Evolutionary conservation across 2,329 filamentous ascomycete genomes (phyloP), one percentile per base, ranked within the genome.

Genomic region (Alternaria brassicicola): DNA sequence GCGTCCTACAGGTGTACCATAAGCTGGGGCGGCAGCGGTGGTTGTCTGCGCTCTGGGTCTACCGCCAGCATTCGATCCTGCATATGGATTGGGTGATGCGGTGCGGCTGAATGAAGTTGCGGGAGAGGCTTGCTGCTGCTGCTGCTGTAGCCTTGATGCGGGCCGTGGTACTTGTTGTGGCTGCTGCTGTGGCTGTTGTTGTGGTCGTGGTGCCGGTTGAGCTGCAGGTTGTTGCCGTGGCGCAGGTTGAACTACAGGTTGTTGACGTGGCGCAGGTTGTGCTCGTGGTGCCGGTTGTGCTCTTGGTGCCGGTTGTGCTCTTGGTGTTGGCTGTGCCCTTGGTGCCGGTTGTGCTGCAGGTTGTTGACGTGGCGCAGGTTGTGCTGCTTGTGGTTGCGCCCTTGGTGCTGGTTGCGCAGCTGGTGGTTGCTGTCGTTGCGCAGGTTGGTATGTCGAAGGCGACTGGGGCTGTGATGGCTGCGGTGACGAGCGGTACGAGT

Each of bases 11-110:
- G 72, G 69, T 46, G 64, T 72, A 35, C 70, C 73, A 28, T 77
- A 76, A 8, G 75, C 63, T 51, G 76, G 55, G 48, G 70, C 58
- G 42, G 71, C 68, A 42, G 77, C 78, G 28, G 71, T 63, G 5
- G 74, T 70, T 3, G 81, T 82, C 51, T 76, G 72, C n/a, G 74
- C 71, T 31, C 75, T 69, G 35, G 74, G 74, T 23, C 75, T 66
- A 5, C 67, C 59, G 28, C 68, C 67, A 19, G 71, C 68, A 50
- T 67, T 71, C 4, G 72, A 74, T 46, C 66, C 70, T 36, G 75
- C 80, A 69, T 90, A 90, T 1, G 88, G 87, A 59, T 89, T 90
- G 0, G 89, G 89, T 3, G 88, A 89, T 28, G 64, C 64, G 52
- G 70, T 61, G 19, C 66, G 58, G 30, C 57, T 63, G 47, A 57